These are phyloP conservation scores for Xylaria sp. DNA, from an alignment of 495 filamentous ascomycete genomes.

Conservation along the genomic window DNA sequence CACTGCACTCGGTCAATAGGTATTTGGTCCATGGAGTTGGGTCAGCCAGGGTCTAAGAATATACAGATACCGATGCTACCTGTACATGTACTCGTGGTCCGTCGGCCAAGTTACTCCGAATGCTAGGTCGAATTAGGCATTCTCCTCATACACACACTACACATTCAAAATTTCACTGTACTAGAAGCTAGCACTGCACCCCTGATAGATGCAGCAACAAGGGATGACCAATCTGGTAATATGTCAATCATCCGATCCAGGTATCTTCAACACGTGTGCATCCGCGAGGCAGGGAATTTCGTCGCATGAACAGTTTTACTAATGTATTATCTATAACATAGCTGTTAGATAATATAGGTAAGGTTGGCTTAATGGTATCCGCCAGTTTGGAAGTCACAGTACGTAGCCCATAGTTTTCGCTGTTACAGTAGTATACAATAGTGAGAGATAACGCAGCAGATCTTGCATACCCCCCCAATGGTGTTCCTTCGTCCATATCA, in stretches of 20 bases:
- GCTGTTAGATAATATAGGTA: neutral
- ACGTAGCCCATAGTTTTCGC: neutral
- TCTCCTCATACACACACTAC: neutral
- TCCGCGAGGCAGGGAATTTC: neutral
- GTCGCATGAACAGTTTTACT: neutral
- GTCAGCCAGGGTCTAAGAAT: neutral
- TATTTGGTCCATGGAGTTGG: slow-evolving; percentile 8
- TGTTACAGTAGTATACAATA: neutral
- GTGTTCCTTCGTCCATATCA: neutral
- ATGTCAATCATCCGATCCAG: neutral
- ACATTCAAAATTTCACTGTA: neutral
- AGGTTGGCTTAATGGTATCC: neutral
- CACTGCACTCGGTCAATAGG: neutral
- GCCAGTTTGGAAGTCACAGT: neutral
- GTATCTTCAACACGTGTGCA: slow-evolving; percentile 4
- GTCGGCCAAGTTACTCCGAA: neutral
- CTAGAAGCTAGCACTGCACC: neutral
- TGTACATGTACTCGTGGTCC: neutral
- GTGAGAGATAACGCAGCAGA: neutral
- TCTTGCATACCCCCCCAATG: neutral
- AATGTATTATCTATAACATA: neutral
- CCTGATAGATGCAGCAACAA: neutral
- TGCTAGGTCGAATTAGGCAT: neutral
- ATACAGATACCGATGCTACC: neutral
- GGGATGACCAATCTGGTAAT: neutral